These are phyloP conservation scores for Hirschioporus abietinus DNA, from an alignment of 768 basidiomycete genomes.

Conservation along the genomic window DNA sequence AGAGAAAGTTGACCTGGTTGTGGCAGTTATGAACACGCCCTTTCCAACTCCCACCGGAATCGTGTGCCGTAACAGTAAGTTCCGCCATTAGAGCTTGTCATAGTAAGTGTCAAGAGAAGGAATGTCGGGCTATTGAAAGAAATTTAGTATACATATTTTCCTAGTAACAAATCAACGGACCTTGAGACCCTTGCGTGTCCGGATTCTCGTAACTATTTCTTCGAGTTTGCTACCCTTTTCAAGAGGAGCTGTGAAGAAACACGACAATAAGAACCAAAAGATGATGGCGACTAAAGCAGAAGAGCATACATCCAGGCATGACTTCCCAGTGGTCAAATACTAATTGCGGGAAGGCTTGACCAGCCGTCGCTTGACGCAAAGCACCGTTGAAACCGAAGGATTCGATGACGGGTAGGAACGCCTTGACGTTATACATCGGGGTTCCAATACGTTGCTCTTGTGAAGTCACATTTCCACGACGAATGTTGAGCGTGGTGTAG, in stretches of 20 bases:
- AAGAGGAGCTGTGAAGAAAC: constrained; percentile 49
- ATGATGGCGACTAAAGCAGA: constrained; percentile 11
- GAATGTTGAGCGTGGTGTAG: constrained; percentile 90
- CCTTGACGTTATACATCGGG: constrained; percentile 99
- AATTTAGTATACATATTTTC: constrained; percentile 10
- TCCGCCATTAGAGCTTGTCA: constrained; percentile 70
- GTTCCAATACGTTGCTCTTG: constrained; percentile 97
- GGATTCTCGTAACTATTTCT: constrained; percentile 75
- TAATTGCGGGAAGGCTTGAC: constrained; percentile 97
- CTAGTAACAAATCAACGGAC: constrained; percentile 27
- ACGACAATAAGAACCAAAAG: constrained; percentile 2
- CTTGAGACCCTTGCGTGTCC: constrained; percentile 94
- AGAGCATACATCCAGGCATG: constrained; percentile 71
- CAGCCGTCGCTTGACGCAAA: constrained; percentile 85
- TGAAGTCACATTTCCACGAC: constrained; percentile 97
- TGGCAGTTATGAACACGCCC: not conserved
- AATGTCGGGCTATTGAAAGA: constrained; percentile 64
- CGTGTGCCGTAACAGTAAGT: not conserved
- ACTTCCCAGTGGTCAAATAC: constrained; percentile 93
- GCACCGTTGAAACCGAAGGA: constrained; percentile 98
- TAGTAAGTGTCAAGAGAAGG: constrained; percentile 87
- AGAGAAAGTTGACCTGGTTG: not conserved
- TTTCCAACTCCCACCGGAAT: not conserved
- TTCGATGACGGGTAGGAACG: constrained; percentile 86
- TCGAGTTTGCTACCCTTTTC: constrained; percentile 93